Evolutionary conservation across 2,329 filamentous ascomycete species (phyloP).

Genomic region (Verticillium nubilum): DNA sequence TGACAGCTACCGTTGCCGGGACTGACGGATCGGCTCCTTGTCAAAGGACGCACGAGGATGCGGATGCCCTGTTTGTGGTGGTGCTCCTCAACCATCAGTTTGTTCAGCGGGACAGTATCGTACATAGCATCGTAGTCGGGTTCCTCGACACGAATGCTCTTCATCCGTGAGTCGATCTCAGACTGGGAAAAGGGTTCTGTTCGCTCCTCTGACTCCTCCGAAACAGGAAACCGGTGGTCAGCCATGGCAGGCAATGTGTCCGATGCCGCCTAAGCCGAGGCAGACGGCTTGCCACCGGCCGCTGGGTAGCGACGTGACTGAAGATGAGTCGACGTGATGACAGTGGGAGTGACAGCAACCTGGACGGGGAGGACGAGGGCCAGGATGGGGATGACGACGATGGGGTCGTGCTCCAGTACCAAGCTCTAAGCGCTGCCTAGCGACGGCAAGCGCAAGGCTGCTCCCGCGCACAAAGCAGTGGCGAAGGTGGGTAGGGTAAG

Average conservation of each 20-base stretch:
- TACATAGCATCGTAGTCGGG: conserved; percentile 28
- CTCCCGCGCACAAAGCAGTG: background rate
- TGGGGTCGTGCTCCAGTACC: background rate
- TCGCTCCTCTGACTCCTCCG: conserved; percentile 41
- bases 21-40: conserved; percentile 47
- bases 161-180: conserved; percentile 47
- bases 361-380: conserved; percentile 18
- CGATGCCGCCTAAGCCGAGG: conserved; percentile 5
- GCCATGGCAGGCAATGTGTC: conserved; percentile 30
- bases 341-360: conserved; percentile 18
- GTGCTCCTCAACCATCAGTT: conserved; percentile 44
- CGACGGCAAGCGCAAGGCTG: background rate
- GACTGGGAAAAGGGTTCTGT: conserved; percentile 55
- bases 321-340: background rate
- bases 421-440: background rate
- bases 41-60: conserved; percentile 50
- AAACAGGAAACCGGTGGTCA: conserved; percentile 34
- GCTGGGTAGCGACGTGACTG: background rate
- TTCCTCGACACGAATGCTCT: conserved; percentile 39
- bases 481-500: background rate
- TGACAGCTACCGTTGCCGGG: conserved; percentile 51
- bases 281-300: background rate
- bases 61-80: conserved; percentile 51
- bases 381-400: conserved; percentile 8
- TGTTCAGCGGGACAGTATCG: conserved; percentile 47